phyloP scores from a whole-genome alignment of 192 early-diverging fungal species.

The Coemansia sp. region DNA sequence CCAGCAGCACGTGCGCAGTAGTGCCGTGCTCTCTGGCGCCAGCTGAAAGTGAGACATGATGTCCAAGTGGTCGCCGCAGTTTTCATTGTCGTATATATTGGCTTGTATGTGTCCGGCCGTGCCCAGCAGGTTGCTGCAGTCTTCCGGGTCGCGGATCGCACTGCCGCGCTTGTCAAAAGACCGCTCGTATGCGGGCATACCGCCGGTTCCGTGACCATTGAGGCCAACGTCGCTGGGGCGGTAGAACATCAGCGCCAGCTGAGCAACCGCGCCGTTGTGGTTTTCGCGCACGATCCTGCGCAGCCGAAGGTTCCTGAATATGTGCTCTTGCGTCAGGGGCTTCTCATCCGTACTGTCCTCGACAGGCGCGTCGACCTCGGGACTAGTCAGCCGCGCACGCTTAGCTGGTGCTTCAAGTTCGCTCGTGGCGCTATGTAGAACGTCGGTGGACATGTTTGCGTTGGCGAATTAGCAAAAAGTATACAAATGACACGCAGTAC shows the following conservation, averaged over 20 bases:
- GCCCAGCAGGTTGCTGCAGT: slow-evolving; percentile 76
- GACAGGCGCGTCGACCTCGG: slow-evolving; percentile 3
- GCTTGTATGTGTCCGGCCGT: slow-evolving; percentile 74
- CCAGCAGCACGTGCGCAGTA: slow-evolving; percentile 76
- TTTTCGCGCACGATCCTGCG: slow-evolving; percentile 92
- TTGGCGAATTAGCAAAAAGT: not conserved
- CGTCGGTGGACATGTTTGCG: not conserved
- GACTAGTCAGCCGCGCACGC: slow-evolving; percentile 40
- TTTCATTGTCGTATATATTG: slow-evolving; percentile 92
- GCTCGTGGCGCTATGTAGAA: not conserved
- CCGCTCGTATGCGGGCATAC: slow-evolving; percentile 58
- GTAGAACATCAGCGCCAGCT: slow-evolving; percentile 77
- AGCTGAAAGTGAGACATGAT: slow-evolving; percentile 91
- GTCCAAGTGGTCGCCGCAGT: slow-evolving; percentile 92
- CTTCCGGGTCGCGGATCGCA: slow-evolving; percentile 63
- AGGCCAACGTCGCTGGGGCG: slow-evolving; percentile 40
- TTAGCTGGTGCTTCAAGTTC: slow-evolving; percentile 38
- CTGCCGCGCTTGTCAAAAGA: slow-evolving; percentile 74
- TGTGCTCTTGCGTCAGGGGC: slow-evolving; percentile 55
- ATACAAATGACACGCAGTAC: not conserved
- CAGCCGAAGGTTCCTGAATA: slow-evolving; percentile 77
- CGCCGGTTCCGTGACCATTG: slow-evolving; percentile 46
- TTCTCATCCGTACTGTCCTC: slow-evolving; percentile 12
- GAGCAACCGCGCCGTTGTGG: slow-evolving; percentile 75
- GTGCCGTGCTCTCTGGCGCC: slow-evolving; percentile 13